Evolutionary conservation across 139 green algal species (phyloP), one percentile per base, ranked within the genome.

Genomic region (Micractinium sp.): DNA sequence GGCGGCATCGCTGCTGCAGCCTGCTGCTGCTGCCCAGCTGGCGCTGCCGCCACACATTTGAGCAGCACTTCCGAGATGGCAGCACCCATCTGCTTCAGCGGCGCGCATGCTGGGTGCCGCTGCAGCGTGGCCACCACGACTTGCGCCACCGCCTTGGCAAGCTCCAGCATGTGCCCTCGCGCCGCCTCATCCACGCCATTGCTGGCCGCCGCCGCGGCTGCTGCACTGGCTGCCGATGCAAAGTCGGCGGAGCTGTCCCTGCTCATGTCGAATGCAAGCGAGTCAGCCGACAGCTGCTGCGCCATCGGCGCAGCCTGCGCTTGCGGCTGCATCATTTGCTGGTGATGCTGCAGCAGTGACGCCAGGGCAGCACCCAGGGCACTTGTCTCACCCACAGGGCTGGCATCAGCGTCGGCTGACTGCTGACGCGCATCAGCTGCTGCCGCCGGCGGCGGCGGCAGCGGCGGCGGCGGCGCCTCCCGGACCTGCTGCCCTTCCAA

Each of bases 61-160:
- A 87, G 35, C 63, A 87, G 82, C 33, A 35, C 67, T 23, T 87
- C 63, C 0, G 61, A 87, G 13, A 87, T 33, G 60, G 82, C 82
- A 33, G 82, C 61, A 31, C 61, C 82, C 82, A 87, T 79, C 35
- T 77, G 82, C 36, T 79, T 87, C 0, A 87, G 61, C 5, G 67
- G 22, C 5, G 27, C 1, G 61, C 61, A 78, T 63, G 7, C 33
- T 9, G 63, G 82, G 36, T 87, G 82, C 22, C 25, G 9, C 61
- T 79, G 61, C 35, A 87, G 82, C 31, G 56, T 16, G 27, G 14
- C 20, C 9, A 78, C 31, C 61, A 87, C 67, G 13, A 61, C 22
- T 25, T 78, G 82, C 0, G 82, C 63, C 23, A 87, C 39, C 16
- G 82, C 18, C 33, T 79, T 87, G 35, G 61, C 82, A 1, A 87